These are phyloP conservation scores for Arthrobotrys iridis DNA, from an alignment of 2,329 filamentous ascomycete genomes.

Conservation along the genomic window DNA sequence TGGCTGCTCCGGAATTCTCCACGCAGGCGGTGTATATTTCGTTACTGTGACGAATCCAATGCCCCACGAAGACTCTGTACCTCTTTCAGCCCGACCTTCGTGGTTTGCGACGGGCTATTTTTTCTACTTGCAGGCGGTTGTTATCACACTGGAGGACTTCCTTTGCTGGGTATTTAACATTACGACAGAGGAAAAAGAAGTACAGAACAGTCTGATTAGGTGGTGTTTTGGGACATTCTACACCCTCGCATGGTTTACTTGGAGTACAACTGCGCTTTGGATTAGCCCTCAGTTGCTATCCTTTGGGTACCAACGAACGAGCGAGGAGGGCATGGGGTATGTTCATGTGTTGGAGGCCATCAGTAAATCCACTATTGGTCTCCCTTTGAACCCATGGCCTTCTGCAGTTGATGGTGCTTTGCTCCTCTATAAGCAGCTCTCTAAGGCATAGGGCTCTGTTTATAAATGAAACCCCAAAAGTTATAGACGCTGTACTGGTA, in stretches of 20 bases:
- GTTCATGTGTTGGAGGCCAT: conserved; percentile 33
- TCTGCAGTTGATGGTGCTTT: neutral
- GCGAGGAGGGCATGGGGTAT: conserved; percentile 14
- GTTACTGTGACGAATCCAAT: conserved; percentile 28
- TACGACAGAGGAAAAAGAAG: neutral
- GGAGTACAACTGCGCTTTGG: conserved; percentile 29
- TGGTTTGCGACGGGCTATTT: conserved; percentile 26
- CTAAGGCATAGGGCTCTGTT: neutral
- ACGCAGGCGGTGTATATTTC: conserved; percentile 35
- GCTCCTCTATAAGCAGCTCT: neutral
- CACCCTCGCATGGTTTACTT: conserved; percentile 28
- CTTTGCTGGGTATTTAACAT: conserved; percentile 5
- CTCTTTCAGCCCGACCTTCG: neutral
- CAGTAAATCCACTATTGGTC: neutral
- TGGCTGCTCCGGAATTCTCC: conserved; percentile 22
- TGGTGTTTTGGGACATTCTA: conserved; percentile 13
- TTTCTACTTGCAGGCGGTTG: conserved; percentile 19
- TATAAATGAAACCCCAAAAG: too few species aligned
- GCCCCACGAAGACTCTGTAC: conserved; percentile 14
- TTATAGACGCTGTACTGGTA: too few species aligned
- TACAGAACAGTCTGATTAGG: conserved; percentile 2
- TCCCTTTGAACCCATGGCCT: conserved; percentile 42
- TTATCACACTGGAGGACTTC: conserved; percentile 35
- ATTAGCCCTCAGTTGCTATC: conserved; percentile 22
- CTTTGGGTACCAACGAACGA: conserved; percentile 24